Evolutionary conservation across 1,284 basidiomycete genomes (phyloP).

Genomic region (Pascua guehoae): DNA sequence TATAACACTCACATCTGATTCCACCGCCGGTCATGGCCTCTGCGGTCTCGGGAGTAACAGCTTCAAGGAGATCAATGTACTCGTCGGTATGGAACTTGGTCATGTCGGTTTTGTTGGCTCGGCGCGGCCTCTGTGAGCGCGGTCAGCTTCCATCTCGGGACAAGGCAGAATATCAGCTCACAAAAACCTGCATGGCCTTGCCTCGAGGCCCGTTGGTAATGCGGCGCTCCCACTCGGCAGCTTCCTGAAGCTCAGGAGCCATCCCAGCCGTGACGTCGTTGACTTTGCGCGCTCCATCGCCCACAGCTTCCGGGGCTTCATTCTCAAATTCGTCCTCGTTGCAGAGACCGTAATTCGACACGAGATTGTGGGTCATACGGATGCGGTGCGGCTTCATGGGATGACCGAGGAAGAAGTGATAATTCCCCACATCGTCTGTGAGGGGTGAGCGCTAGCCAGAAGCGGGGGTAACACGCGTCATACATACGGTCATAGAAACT

Average conservation of each 20-base stretch:
- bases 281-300: conserved; percentile 26
- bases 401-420: conserved; percentile 79
- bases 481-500: conserved; percentile 39
- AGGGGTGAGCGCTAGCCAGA: neutral
- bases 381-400: conserved; percentile 96
- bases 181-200: conserved; percentile 78
- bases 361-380: conserved; percentile 85
- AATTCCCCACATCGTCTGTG: conserved; percentile 47
- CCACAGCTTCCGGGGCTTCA: conserved; percentile 23
- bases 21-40: conserved; percentile 80
- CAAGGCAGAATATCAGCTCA: conserved; percentile 48
- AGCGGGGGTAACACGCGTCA: neutral
- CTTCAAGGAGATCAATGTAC: conserved; percentile 85
- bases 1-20: conserved; percentile 71
- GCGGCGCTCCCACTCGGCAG: conserved; percentile 28
- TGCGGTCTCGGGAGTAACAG: conserved; percentile 82
- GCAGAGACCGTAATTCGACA: conserved; percentile 78
- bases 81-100: conserved; percentile 96
- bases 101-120: conserved; percentile 78
- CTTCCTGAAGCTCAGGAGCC: conserved; percentile 22
- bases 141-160: neutral
- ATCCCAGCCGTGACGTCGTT: conserved; percentile 24
- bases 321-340: conserved; percentile 29
- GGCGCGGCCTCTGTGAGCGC: conserved; percentile 63
- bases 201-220: conserved; percentile 33